These are phyloP conservation scores for Phytophthora megakarya DNA, from an alignment of 352 stramenopile species.

Conservation along the genomic window DNA sequence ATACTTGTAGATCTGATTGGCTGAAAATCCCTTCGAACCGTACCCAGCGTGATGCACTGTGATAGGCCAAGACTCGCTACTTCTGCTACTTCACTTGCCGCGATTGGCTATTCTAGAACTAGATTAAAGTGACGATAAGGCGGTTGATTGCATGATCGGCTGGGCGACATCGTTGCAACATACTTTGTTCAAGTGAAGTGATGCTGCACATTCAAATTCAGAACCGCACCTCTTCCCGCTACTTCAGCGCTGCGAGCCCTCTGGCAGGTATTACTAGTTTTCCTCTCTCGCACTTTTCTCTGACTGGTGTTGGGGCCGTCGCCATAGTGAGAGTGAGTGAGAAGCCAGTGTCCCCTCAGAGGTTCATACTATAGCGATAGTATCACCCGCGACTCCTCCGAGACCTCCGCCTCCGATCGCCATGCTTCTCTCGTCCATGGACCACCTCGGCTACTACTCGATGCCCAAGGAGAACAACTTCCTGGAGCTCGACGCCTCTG, in stretches of 20 bases:
- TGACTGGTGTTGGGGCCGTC: slow-evolving; percentile 35
- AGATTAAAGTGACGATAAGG: slow-evolving; percentile 4
- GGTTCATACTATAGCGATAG: slow-evolving; percentile 21
- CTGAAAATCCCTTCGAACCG: neutral
- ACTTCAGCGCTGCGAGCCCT: slow-evolving; percentile 16
- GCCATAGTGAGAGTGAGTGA: slow-evolving; percentile 21
- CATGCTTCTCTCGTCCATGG: slow-evolving; percentile 84
- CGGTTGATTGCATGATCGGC: no score
- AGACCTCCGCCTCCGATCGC: slow-evolving; percentile 16
- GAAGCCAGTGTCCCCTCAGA: slow-evolving; percentile 23
- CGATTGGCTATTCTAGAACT: slow-evolving; percentile 8
- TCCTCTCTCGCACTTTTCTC: slow-evolving; percentile 27
- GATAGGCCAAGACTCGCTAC: neutral
- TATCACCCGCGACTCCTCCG: slow-evolving; percentile 17
- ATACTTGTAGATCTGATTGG: no score
- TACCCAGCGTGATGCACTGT: neutral
- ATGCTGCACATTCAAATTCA: neutral
- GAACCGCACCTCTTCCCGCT: slow-evolving; percentile 39
- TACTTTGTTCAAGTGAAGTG: slow-evolving; percentile 4
- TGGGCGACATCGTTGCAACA: slow-evolving; percentile 4
- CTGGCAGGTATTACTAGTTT: slow-evolving; percentile 19
- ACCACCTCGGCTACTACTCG: slow-evolving; percentile 84
- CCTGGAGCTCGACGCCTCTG: slow-evolving; percentile 66
- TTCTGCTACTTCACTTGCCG: slow-evolving; percentile 4
- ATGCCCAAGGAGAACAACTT: slow-evolving; percentile 76